A percentile compares a stretch with the other conserved stretches of the same genome.
These are phyloP conservation scores for Danielia oregonensis DNA, from an alignment of 805 yeast species.

Conservation along the genomic window DNA sequence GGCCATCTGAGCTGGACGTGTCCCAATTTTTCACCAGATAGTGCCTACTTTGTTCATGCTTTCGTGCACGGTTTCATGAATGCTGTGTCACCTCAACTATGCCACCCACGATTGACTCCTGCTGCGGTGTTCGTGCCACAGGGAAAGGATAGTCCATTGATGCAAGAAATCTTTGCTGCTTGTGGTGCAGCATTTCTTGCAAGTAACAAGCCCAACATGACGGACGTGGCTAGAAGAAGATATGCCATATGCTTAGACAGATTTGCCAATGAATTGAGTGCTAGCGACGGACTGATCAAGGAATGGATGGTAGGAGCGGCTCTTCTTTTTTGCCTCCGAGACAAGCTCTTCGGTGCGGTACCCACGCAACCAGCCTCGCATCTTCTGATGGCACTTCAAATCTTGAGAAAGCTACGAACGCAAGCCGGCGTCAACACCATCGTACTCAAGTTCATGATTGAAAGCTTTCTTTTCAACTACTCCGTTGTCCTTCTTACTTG, in stretches of 20 bases:
- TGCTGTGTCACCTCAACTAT: conserved; percentile 13
- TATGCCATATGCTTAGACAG: conserved; percentile 5
- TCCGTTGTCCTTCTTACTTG: conserved; percentile 36
- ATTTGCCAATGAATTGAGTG: conserved; percentile 14
- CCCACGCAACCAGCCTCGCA: conserved; percentile 4
- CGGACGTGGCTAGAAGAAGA: background rate
- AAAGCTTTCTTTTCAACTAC: conserved; percentile 43
- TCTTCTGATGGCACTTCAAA: conserved; percentile 3
- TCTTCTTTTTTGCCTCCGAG: conserved; percentile 6
- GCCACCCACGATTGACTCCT: conserved; percentile 15
- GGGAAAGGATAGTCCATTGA: background rate
- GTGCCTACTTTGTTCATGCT: conserved; percentile 2
- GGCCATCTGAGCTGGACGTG: too few species aligned
- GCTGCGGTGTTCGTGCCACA: conserved; percentile 11
- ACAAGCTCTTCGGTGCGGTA: conserved; percentile 3
- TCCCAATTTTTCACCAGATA: background rate
- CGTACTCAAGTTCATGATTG: conserved; percentile 32
- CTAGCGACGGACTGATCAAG: conserved; percentile 5
- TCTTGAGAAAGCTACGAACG: conserved; percentile 1
- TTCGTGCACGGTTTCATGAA: conserved; percentile 13
- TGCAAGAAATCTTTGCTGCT: conserved; percentile 7
- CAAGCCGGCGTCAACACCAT: background rate
- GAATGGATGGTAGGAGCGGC: conserved; percentile 8
- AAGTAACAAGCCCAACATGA: conserved; percentile 20
- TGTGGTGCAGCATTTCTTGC: conserved; percentile 18